Percentiles rank a stretch among this genome's conserved stretches.
Evolutionary conservation across 2,329 filamentous ascomycete genomes (phyloP).

Genomic region (Fusarium caatingaense): DNA sequence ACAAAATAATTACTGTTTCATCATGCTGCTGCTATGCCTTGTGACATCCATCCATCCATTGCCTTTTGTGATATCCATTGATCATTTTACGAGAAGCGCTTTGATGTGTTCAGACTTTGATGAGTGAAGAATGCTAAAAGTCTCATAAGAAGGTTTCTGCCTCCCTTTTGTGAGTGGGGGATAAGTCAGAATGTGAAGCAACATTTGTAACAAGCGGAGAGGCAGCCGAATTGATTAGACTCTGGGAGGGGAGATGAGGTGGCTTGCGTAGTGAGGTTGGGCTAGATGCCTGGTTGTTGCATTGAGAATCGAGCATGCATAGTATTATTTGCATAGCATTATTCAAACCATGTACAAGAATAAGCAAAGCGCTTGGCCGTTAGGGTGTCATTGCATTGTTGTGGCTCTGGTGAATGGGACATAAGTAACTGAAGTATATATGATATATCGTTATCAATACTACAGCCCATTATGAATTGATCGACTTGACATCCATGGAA

Average conservation of each 20-base stretch:
- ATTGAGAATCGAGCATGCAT: neutral
- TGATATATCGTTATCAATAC: neutral
- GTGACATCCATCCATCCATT: neutral
- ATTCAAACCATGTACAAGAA: slow-evolving; percentile 1
- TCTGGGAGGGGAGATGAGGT: slow-evolving; percentile 28
- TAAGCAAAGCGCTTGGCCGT: slow-evolving; percentile 7
- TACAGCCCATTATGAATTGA: neutral
- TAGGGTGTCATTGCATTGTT: neutral
- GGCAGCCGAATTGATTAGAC: slow-evolving; percentile 10
- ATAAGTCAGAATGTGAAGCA: slow-evolving; percentile 19
- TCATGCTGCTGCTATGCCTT: neutral
- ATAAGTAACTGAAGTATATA: neutral
- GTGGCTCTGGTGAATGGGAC: neutral
- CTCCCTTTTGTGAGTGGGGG: slow-evolving; percentile 32
- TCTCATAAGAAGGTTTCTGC: slow-evolving; percentile 21
- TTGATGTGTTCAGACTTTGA: neutral
- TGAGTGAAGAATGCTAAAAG: slow-evolving; percentile 15
- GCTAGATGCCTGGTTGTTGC: neutral
- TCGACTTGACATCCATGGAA: neutral
- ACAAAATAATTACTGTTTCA: slow-evolving; percentile 24
- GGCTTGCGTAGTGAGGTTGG: slow-evolving; percentile 17
- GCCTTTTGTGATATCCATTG: neutral
- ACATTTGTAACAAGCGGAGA: slow-evolving; percentile 28
- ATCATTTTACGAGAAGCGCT: neutral
- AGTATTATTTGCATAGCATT: slow-evolving; percentile 5